Evolutionary conservation across 2,329 filamentous ascomycete genomes (phyloP), one percentile per base, ranked within the genome.

Genomic region (Lachnellula willkommii): DNA sequence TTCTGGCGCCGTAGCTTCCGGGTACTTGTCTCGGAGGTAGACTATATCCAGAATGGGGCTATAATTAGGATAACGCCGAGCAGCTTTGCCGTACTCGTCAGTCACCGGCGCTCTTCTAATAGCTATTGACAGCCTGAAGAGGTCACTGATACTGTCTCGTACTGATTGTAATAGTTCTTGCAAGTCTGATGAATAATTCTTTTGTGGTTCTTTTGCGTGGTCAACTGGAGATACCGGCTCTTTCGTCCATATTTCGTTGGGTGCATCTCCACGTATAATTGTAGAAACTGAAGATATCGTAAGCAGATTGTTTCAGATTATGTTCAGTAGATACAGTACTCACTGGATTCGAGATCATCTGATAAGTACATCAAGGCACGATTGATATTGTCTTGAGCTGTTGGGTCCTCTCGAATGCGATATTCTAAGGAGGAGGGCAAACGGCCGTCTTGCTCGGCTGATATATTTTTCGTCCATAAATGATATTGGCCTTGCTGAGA

Each of bases 81-180:
- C n/a, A 17, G 51, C 55, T 24, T 54, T 57, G 17, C 35, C 7
- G 20, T 54, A 57, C 37, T 57, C 55, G 20, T 57, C 51, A 35
- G 12, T 53, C 22, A 39, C 51, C 8, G 51, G 47, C 24, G n/a
- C 37, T 28, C 39, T 47, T 37, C 50, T 36, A 39, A 57, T 57
- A 12, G 47, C 42, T 32, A 54, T 57, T 9, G 55, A 54, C 11
- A 54, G 51, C 35, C 51, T 28, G 20, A 57, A 53, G 15, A 57
- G 51, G 32, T 49, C 47, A 2, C 40, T 42, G 26, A 50, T 47
- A 12, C 42, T 49, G 14, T 56, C 54, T 35, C 47, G 14, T 4
- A 40, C 51, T 5, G 51, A 22, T 6, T 26, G 24, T 32, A 22
- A n/a, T 8, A 57, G 47, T 35, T 56, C 49, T 15, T 50, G 20